phyloP scores from a whole-genome alignment of 1,284 basidiomycete species.

The Boletellus deceptivus region DNA sequence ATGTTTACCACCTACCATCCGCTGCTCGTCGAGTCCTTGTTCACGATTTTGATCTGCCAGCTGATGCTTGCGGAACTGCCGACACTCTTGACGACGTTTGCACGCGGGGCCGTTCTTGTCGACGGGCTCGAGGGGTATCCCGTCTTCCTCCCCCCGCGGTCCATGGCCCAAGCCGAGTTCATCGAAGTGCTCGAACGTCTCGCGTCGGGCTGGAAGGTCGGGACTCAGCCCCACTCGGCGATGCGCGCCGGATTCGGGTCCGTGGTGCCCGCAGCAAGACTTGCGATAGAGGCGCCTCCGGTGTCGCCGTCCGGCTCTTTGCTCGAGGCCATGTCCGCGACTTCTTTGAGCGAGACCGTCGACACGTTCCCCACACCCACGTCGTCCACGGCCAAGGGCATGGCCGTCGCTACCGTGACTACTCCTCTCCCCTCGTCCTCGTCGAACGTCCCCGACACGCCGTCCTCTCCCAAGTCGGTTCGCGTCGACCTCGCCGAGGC shows the following conservation, averaged over 20 bases:
- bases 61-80: constrained; percentile 74
- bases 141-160: constrained; percentile 76
- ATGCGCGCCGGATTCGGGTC: constrained; percentile 32
- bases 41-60: constrained; percentile 66
- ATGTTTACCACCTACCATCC: constrained; percentile 84
- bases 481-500: constrained; percentile 42
- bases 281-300: constrained; percentile 45
- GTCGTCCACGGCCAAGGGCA: constrained; percentile 19
- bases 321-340: constrained; percentile 21
- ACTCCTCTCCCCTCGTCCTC: no score
- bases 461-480: constrained; percentile 25
- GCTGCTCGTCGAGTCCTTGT: constrained; percentile 78
- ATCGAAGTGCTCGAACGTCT: constrained; percentile 76
- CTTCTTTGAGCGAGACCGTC: constrained; percentile 23
- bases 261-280: constrained; percentile 25
- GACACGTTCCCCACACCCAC: constrained; percentile 10
- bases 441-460: constrained; percentile 6
- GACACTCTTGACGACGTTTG: constrained; percentile 57
- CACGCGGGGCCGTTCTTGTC: constrained; percentile 60
- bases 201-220: constrained; percentile 64
- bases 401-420: constrained; percentile 5
- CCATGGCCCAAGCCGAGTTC: constrained; percentile 84
- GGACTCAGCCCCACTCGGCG: constrained; percentile 54
- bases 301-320: constrained; percentile 24
- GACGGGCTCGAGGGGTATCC: constrained; percentile 83